These are phyloP conservation scores for Penicillium sp. DNA, from an alignment of 2,329 filamentous ascomycete species.

Conservation along the genomic window DNA sequence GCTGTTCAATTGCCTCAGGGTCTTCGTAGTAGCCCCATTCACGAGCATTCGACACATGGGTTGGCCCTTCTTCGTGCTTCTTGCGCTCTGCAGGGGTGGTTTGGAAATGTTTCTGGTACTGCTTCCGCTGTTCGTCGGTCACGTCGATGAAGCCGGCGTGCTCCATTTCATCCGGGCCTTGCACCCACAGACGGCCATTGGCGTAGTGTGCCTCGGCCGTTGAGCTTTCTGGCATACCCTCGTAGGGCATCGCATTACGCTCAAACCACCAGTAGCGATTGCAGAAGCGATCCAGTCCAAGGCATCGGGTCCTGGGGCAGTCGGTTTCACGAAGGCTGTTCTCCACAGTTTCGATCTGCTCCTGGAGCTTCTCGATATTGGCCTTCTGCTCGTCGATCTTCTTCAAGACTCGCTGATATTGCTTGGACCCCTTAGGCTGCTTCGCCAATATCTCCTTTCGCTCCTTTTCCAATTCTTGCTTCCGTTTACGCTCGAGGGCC, in stretches of 20 bases:
- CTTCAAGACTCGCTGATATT: conserved; percentile 81
- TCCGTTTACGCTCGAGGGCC: conserved; percentile 72
- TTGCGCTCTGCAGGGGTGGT: conserved; percentile 86
- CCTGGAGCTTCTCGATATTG: conserved; percentile 75
- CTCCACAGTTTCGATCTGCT: conserved; percentile 79
- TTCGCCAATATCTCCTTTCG: conserved; percentile 65
- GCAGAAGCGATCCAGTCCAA: conserved; percentile 95
- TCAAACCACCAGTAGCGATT: conserved; percentile 99
- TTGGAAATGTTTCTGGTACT: conserved; percentile 73
- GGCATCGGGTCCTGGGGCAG: conserved; percentile 80
- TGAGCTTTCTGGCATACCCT: conserved; percentile 80
- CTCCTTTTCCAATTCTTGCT: conserved; percentile 68
- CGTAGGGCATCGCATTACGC: conserved; percentile 95
- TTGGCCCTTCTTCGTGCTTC: conserved; percentile 76
- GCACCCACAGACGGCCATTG: conserved; percentile 93
- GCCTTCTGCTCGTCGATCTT: conserved; percentile 87
- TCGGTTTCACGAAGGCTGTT: conserved; percentile 92
- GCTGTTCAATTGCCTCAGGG: conserved; percentile 69
- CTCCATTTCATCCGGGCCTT: conserved; percentile 88
- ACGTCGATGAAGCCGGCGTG: conserved; percentile 82
- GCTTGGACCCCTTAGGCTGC: conserved; percentile 75
- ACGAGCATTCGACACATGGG: conserved; percentile 69
- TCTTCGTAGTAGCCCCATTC: conserved; percentile 94
- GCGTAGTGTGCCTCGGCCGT: conserved; percentile 85
- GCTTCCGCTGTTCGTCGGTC: conserved; percentile 64